Evolutionary conservation across 495 filamentous ascomycete genomes (phyloP).

Genomic region (Annulohypoxylon bovei): DNA sequence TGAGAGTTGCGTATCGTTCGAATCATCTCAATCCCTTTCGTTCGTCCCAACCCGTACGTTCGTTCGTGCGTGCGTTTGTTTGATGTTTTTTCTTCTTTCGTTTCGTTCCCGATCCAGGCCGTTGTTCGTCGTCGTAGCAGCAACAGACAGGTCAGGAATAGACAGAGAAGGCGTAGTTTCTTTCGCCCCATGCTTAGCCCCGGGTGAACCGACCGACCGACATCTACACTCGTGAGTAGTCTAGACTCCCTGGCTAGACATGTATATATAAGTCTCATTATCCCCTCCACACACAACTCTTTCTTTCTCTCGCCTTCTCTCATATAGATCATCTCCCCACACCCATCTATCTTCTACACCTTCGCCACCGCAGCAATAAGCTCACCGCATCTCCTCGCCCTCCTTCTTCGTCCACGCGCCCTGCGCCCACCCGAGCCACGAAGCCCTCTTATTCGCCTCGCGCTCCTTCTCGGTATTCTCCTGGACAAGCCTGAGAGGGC

Average conservation of each 20-base stretch:
- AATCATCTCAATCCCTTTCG: not conserved
- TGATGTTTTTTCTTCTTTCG: not conserved
- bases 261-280: not conserved
- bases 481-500: slow-evolving; percentile 88
- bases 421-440: slow-evolving; percentile 67
- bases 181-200: not conserved
- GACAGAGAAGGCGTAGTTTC: not conserved
- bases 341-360: not conserved
- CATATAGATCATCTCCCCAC: not conserved
- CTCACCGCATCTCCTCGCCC: slow-evolving; percentile 35
- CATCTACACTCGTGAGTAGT: too few species aligned
- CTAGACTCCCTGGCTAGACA: not conserved
- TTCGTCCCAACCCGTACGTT: not conserved
- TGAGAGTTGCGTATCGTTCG: not conserved
- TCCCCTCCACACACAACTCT: not conserved
- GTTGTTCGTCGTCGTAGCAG: not conserved
- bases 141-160: not conserved
- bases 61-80: not conserved
- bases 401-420: slow-evolving; percentile 56
- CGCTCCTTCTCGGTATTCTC: slow-evolving; percentile 58
- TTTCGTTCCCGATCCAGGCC: not conserved
- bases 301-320: not conserved
- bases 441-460: slow-evolving; percentile 58
- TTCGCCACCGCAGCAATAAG: not conserved
- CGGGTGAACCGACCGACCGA: too few species aligned